These are phyloP conservation scores for Globisporangium takayamanum DNA, from an alignment of 352 stramenopile species.

Conservation along the genomic window DNA sequence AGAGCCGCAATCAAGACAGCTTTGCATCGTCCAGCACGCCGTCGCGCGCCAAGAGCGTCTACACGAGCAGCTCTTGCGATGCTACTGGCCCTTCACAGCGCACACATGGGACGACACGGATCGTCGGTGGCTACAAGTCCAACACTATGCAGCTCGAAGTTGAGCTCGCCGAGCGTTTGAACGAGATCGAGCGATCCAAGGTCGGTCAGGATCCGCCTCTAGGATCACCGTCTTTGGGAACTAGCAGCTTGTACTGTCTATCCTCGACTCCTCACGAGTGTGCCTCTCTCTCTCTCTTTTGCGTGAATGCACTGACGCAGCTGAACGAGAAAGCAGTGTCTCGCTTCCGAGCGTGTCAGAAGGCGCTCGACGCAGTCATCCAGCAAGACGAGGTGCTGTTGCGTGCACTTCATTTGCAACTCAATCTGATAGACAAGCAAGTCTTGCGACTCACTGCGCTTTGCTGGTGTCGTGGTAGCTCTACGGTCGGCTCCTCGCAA, in stretches of 20 bases:
- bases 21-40: conserved; percentile 6
- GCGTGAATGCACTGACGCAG: conserved; percentile 12
- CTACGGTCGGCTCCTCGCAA: conserved; percentile 42
- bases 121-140: conserved; percentile 37
- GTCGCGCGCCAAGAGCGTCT: not conserved
- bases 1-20: conserved; percentile 5
- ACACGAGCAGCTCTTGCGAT: not conserved
- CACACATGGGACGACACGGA: not conserved
- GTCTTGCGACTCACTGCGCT: not conserved
- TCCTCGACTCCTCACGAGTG: not conserved
- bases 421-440: not conserved
- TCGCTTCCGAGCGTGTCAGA: conserved; percentile 44
- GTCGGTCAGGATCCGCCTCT: conserved; percentile 14
- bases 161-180: conserved; percentile 51
- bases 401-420: not conserved
- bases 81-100: not conserved
- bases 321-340: conserved; percentile 48
- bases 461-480: conserved; percentile 17
- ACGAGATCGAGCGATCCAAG: conserved; percentile 62
- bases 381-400: conserved; percentile 47
- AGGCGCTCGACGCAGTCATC: conserved; percentile 43
- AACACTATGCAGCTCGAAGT: conserved; percentile 49
- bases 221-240: not conserved
- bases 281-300: not conserved
- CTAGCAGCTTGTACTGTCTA: not conserved